These are phyloP conservation scores for Bauhinia variegata DNA, from an alignment of 306 rosid species.

Conservation along the genomic window DNA sequence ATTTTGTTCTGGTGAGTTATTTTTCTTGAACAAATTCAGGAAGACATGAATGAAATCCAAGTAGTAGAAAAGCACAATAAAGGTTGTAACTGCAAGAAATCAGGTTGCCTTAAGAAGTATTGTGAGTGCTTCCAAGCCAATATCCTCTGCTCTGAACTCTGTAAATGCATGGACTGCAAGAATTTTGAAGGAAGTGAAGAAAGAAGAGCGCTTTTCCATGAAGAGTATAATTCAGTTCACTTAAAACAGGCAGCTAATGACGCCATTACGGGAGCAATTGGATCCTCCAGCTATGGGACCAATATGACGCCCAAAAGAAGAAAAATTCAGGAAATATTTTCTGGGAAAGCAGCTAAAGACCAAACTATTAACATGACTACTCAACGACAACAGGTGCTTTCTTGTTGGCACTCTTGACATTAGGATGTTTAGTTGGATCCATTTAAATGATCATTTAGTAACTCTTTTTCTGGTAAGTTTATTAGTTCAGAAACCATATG, in stretches of 20 bases:
- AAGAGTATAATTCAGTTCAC: constrained; percentile 42
- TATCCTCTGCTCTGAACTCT: constrained; percentile 75
- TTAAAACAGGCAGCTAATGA: constrained; percentile 70
- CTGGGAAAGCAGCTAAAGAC: constrained; percentile 43
- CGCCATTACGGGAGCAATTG: constrained; percentile 58
- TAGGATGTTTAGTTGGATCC: constrained; percentile 29
- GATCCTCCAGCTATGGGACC: constrained; percentile 55
- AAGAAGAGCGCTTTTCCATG: constrained; percentile 55
- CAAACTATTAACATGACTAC: constrained; percentile 37
- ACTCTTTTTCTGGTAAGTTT: background rate
- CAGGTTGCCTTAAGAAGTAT: constrained; percentile 90
- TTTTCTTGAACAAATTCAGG: constrained; percentile 52
- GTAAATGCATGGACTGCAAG: constrained; percentile 82
- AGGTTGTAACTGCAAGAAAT: constrained; percentile 85
- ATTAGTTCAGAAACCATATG: constrained; percentile 23
- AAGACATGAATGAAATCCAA: constrained; percentile 59
- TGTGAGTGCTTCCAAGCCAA: constrained; percentile 89
- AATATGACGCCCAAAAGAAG: constrained; percentile 56
- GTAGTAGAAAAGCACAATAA: constrained; percentile 77
- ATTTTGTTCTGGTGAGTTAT: constrained; percentile 30
- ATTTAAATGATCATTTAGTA: constrained; percentile 8
- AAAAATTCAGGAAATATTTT: constrained; percentile 47
- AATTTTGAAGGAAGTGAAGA: constrained; percentile 72
- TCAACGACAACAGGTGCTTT: constrained; percentile 57
- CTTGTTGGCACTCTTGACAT: constrained; percentile 37